A percentile compares a stretch with the other conserved stretches of the same genome.
Evolutionary conservation across 2,329 filamentous ascomycete species (phyloP).

Genomic region (Fusarium sp.): DNA sequence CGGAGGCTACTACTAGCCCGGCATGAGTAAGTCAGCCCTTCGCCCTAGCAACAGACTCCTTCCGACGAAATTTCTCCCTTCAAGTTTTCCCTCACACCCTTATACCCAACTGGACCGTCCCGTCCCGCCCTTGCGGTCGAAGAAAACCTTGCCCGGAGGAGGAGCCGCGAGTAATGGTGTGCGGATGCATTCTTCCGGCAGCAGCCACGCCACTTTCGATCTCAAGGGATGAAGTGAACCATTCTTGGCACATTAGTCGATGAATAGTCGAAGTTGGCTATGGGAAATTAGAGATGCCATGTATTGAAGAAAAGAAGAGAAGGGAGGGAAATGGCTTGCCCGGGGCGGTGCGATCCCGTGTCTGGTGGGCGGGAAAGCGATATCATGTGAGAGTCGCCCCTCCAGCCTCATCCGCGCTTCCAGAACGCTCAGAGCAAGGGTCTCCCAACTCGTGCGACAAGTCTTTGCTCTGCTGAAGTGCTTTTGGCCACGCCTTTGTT

Average conservation of each 20-base stretch:
- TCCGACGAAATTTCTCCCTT: not conserved
- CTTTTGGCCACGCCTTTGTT: conserved; percentile 2
- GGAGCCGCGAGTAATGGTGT: not conserved
- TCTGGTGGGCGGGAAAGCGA: conserved; percentile 5
- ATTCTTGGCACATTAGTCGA: conserved; percentile 24
- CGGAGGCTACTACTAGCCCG: not conserved
- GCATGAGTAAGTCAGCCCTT: not conserved
- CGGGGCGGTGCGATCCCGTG: conserved; percentile 31
- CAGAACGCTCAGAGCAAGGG: conserved; percentile 9
- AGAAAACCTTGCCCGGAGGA: not conserved
- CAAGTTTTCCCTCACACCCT: not conserved
- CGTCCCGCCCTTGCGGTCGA: conserved; percentile 19
- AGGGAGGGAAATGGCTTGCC: conserved; percentile 15
- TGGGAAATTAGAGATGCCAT: conserved; percentile 2
- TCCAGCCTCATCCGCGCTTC: conserved; percentile 29
- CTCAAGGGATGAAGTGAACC: conserved; percentile 11
- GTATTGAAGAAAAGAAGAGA: not conserved
- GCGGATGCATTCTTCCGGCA: not conserved
- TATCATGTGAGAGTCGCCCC: conserved; percentile 8
- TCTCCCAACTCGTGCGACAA: not conserved
- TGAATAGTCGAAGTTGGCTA: not conserved
- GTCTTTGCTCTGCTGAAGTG: not conserved
- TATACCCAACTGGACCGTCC: conserved; percentile 16
- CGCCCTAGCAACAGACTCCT: not conserved
- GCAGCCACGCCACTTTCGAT: not conserved